Evolutionary conservation across 768 basidiomycete genomes (phyloP).

Genomic region (Hypsizygus marmoreus): DNA sequence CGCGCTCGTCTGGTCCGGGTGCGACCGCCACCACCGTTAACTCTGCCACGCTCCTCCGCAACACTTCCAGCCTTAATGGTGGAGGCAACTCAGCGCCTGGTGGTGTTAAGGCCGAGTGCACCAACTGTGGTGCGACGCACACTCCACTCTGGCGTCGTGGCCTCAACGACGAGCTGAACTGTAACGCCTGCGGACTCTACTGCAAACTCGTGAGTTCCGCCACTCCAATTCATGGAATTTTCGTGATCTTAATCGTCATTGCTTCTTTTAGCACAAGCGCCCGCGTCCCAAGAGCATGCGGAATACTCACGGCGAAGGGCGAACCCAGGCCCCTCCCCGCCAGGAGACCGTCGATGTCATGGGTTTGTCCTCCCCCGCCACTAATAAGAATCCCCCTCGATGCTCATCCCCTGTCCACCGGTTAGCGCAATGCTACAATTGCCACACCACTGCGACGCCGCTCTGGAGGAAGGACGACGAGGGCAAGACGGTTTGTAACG

Average conservation of each 20-base stretch:
- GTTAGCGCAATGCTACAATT: constrained; percentile 85
- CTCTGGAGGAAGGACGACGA: constrained; percentile 92
- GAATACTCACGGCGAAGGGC: constrained; percentile 70
- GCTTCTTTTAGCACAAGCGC: constrained; percentile 68
- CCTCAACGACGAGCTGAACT: constrained; percentile 86
- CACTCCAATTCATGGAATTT: background rate
- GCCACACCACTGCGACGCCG: constrained; percentile 86
- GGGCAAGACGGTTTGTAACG: constrained; percentile 89
- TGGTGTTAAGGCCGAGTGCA: constrained; percentile 79
- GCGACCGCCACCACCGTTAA: constrained; percentile 65
- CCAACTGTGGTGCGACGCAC: constrained; percentile 87
- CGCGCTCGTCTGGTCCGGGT: constrained; percentile 60
- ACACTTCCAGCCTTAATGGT: constrained; percentile 18
- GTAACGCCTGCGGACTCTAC: constrained; percentile 87
- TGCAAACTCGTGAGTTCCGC: constrained; percentile 70
- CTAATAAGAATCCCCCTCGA: constrained; percentile 28
- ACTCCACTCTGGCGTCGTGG: constrained; percentile 88
- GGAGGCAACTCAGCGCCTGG: constrained; percentile 48
- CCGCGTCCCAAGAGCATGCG: constrained; percentile 89
- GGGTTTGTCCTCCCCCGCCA: constrained; percentile 46
- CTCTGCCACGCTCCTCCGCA: constrained; percentile 42
- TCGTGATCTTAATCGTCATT: background rate
- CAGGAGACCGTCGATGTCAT: constrained; percentile 75
- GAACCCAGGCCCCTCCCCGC: constrained; percentile 62
- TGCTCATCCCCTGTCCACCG: constrained; percentile 30